phyloP scores from a whole-genome alignment of 176 grass and related monocot genomes.

The Avena eriantha region DNA sequence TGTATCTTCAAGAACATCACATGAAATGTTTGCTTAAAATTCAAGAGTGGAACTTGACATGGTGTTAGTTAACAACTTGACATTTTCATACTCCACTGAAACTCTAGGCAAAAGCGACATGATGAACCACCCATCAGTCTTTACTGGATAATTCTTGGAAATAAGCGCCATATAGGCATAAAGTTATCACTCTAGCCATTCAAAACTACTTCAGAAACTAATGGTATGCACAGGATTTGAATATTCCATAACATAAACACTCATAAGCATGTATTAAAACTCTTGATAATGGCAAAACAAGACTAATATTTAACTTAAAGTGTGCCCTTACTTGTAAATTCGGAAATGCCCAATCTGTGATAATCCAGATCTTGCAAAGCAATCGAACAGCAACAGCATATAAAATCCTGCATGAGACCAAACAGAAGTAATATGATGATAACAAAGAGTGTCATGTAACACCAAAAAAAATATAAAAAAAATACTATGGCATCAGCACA shows the following conservation, averaged over 20 bases:
- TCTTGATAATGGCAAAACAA: conserved; percentile 27
- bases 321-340: conserved; percentile 87
- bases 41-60: not conserved
- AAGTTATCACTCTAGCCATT: conserved; percentile 13
- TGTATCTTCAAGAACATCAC: conserved; percentile 20
- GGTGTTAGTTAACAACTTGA: not conserved
- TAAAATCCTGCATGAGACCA: conserved; percentile 52
- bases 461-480: not conserved
- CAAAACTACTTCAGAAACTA: not conserved
- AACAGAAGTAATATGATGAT: conserved; percentile 4
- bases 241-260: conserved; percentile 26
- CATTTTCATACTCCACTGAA: not conserved
- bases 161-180: conserved; percentile 10
- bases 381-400: conserved; percentile 81
- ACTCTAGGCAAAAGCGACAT: not conserved
- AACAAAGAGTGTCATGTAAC: not conserved
- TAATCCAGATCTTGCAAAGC: conserved; percentile 87
- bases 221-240: conserved; percentile 20
- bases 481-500: not conserved
- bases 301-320: conserved; percentile 35
- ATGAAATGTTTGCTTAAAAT: conserved; percentile 3
- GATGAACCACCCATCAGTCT: conserved; percentile 12
- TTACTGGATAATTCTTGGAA: conserved; percentile 28
- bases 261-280: conserved; percentile 14
- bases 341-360: conserved; percentile 79